These are phyloP conservation scores for Chaetomium olivaceum DNA, from an alignment of 2,329 filamentous ascomycete genomes.

Conservation along the genomic window DNA sequence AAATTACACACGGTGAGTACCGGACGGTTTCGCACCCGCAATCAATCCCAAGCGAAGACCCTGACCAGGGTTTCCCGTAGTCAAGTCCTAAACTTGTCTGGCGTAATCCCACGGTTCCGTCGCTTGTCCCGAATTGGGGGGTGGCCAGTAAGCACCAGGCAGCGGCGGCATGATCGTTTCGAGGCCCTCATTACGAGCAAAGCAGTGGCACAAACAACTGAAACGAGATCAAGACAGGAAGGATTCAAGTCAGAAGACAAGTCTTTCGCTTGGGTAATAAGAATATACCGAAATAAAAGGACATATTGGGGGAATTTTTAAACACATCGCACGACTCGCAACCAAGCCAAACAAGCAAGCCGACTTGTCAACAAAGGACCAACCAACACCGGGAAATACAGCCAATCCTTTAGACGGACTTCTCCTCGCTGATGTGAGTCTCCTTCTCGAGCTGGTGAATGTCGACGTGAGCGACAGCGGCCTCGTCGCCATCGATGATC, in stretches of 20 bases:
- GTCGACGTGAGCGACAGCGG: conserved; percentile 49
- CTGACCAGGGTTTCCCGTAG: background rate
- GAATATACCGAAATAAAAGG: conserved; percentile 14
- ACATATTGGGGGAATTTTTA: conserved; percentile 10
- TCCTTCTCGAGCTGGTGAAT: conserved; percentile 50
- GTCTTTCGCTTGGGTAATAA: conserved; percentile 15
- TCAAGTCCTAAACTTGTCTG: background rate
- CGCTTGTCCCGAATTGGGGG: background rate
- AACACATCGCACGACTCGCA: conserved; percentile 7
- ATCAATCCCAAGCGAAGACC: background rate
- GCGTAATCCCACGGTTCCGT: background rate
- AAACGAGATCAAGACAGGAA: background rate
- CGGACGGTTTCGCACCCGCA: background rate
- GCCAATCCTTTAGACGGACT: conserved; percentile 24
- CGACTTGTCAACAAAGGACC: conserved; percentile 8
- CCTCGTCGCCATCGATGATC: conserved; percentile 64
- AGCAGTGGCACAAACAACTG: background rate
- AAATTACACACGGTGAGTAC: conserved; percentile 5
- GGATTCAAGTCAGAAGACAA: conserved; percentile 5
- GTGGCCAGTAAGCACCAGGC: background rate
- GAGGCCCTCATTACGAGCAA: no score
- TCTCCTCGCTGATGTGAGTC: conserved; percentile 31
- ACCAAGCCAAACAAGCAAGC: conserved; percentile 8
- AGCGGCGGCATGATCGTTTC: background rate
- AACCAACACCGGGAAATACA: conserved; percentile 7